These are phyloP conservation scores for Clarireedia sp. DNA, from an alignment of 2,329 filamentous ascomycete species.

Conservation along the genomic window DNA sequence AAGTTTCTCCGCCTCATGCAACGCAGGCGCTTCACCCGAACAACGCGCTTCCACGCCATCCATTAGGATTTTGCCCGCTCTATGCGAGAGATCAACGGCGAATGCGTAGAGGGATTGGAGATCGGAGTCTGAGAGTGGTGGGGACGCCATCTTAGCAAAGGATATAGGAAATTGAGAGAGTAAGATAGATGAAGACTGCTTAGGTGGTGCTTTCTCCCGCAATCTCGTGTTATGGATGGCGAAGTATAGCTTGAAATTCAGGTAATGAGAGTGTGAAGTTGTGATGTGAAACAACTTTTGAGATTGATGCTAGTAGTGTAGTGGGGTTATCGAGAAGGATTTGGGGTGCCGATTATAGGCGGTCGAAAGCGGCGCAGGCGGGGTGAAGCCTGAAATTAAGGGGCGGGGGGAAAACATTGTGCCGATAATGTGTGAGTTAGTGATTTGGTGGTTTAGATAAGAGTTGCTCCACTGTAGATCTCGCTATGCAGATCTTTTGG, in stretches of 20 bases:
- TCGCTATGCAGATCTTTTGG: too few species aligned
- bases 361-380: background rate
- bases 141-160: background rate
- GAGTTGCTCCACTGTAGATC: too few species aligned
- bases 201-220: too few species aligned
- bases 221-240: too few species aligned
- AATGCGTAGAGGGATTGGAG: constrained; percentile 62
- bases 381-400: background rate
- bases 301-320: too few species aligned
- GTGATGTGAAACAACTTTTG: too few species aligned
- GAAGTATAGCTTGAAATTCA: background rate
- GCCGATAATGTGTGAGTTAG: background rate
- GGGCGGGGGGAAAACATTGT: background rate
- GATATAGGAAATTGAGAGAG: background rate
- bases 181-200: background rate
- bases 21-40: constrained; percentile 20
- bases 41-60: constrained; percentile 49
- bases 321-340: background rate
- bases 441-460: background rate
- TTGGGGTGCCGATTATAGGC: background rate
- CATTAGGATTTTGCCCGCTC: constrained; percentile 61
- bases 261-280: background rate
- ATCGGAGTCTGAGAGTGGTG: constrained; percentile 31
- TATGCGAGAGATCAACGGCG: constrained; percentile 60
- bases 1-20: constrained; percentile 52